These are phyloP conservation scores for Exophiala oligosperma DNA, from an alignment of 2,329 filamentous ascomycete species.

Conservation along the genomic window DNA sequence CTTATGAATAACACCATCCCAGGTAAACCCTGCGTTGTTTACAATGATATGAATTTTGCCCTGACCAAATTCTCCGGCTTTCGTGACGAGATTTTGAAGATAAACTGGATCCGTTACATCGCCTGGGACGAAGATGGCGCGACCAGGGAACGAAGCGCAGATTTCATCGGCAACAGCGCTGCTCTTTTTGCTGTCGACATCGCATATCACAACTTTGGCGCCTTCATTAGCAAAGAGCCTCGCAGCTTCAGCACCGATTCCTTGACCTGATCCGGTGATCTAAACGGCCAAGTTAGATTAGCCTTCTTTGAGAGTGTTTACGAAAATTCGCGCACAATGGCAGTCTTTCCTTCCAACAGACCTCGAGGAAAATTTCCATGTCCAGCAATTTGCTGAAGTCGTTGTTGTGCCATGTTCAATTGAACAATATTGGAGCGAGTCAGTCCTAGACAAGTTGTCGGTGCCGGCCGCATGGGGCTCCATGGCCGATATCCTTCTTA, in stretches of 20 bases:
- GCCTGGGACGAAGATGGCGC: constrained; percentile 73
- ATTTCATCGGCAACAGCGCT: constrained; percentile 68
- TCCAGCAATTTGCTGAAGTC: constrained; percentile 62
- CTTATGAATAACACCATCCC: constrained; percentile 91
- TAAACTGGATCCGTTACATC: constrained; percentile 74
- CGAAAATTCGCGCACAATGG: constrained; percentile 53
- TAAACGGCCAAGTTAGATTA: background rate
- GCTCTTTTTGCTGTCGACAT: constrained; percentile 78
- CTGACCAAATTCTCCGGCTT: constrained; percentile 74
- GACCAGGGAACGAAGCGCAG: constrained; percentile 59
- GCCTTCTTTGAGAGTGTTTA: background rate
- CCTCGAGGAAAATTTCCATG: constrained; percentile 83
- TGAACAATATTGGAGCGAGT: no score
- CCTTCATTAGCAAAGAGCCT: constrained; percentile 84
- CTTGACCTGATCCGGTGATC: constrained; percentile 82
- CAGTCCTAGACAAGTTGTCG: no score
- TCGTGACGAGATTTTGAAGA: constrained; percentile 67
- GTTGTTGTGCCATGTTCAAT: constrained; percentile 2
- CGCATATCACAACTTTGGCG: constrained; percentile 78
- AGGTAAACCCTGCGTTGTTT: constrained; percentile 90
- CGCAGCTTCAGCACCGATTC: constrained; percentile 83
- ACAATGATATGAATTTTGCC: constrained; percentile 91
- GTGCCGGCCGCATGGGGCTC: no score
- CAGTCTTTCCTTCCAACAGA: constrained; percentile 74
- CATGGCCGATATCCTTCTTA: no score